A percentile compares a stretch with the other conserved stretches of the same genome.
Evolutionary conservation across 225 moss, liverwort and hornwort species (phyloP).

Genomic region (Climacium dendroides): DNA sequence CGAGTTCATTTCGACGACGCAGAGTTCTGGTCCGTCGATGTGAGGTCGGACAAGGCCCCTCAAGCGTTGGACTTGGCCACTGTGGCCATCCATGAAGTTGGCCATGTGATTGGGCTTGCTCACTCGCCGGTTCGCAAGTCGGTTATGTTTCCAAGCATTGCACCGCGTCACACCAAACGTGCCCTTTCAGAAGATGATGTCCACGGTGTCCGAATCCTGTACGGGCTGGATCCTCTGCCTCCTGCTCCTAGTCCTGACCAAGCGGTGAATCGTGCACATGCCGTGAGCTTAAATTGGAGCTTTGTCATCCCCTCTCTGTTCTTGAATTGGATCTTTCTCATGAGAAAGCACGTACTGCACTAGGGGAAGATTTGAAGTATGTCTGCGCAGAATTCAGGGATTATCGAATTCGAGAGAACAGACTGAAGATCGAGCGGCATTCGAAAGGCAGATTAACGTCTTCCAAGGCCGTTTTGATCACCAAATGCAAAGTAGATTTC

Average conservation of each 20-base stretch:
- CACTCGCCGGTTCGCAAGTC: conserved; percentile 30
- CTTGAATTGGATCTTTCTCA: neutral
- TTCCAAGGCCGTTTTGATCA: neutral
- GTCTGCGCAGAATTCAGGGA: neutral
- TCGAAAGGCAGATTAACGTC: neutral
- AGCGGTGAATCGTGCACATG: neutral
- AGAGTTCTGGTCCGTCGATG: conserved; percentile 34
- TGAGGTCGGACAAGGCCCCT: conserved; percentile 19
- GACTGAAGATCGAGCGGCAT: neutral
- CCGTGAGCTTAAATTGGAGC: neutral
- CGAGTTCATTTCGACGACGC: conserved; percentile 41
- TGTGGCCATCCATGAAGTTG: conserved; percentile 49
- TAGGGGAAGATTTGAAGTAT: neutral
- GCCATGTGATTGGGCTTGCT: conserved; percentile 43
- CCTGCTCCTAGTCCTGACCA: conserved; percentile 4
- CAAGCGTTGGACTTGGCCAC: conserved; percentile 36
- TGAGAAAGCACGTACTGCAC: neutral
- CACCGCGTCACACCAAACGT: conserved; percentile 20
- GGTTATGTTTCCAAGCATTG: conserved; percentile 50
- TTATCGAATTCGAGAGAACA: neutral
- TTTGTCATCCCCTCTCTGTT: neutral
- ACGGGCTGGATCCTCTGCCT: conserved; percentile 9
- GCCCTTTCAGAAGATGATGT: conserved; percentile 32
- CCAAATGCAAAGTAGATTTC: neutral
- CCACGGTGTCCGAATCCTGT: conserved; percentile 22